Conservation (phyloP, 225 moss, liverwort and hornwort species). For the Marchantia polymorpha region DNA sequence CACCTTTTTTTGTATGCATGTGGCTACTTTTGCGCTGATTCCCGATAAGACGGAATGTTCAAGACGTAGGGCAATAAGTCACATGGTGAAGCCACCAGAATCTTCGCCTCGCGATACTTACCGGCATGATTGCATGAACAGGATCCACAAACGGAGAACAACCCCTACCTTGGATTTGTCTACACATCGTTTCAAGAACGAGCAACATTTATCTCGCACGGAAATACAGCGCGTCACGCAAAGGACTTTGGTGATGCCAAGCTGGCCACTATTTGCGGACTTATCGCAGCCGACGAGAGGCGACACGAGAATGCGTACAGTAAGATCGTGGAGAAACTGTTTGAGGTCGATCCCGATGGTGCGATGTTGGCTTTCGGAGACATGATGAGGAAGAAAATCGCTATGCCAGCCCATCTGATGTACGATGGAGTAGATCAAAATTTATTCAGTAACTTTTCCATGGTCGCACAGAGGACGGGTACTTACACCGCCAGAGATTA, state of each 20-base stretch:
- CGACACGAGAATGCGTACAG: constrained; percentile 68
- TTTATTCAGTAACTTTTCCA: constrained; percentile 54
- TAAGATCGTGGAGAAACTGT: constrained; percentile 74
- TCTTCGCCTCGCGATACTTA: neutral
- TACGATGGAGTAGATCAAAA: constrained; percentile 56
- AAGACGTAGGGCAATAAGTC: neutral
- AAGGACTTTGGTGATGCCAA: constrained; percentile 63
- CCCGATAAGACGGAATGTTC: neutral
- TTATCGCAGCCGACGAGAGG: constrained; percentile 65
- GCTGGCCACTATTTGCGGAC: constrained; percentile 62
- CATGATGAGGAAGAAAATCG: constrained; percentile 74
- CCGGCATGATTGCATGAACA: constrained; percentile 19
- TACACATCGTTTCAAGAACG: constrained; percentile 74
- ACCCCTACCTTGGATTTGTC: constrained; percentile 68
- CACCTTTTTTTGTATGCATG: neutral
- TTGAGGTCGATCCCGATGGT: constrained; percentile 69
- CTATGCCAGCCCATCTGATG: constrained; percentile 75
- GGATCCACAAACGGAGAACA: constrained; percentile 76
- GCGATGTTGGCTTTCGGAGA: constrained; percentile 68
- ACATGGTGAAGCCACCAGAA: neutral
- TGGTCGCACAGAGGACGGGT: constrained; percentile 66
- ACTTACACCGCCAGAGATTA: constrained; percentile 71
- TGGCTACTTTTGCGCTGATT: neutral
- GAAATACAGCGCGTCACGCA: constrained; percentile 84
- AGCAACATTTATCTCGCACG: constrained; percentile 83